These are phyloP conservation scores for Ceratocystis huliohia DNA, from an alignment of 2,329 filamentous ascomycete species.

Conservation along the genomic window DNA sequence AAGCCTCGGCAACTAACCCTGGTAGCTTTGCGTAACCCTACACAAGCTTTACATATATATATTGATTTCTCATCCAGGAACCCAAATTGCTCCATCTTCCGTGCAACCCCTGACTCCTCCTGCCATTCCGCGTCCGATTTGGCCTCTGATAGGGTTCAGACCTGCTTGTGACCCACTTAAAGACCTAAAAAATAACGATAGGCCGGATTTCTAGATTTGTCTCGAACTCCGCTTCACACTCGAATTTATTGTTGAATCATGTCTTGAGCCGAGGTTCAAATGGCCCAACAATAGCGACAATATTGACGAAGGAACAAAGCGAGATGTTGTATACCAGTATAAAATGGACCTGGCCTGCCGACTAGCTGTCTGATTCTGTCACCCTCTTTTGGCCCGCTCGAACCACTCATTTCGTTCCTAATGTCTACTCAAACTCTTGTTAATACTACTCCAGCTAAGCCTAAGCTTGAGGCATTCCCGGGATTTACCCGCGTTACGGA, in stretches of 20 bases:
- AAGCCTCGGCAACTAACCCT: not conserved
- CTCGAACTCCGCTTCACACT: not conserved
- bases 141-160: not conserved
- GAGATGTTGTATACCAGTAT: not conserved
- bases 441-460: not conserved
- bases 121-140: not conserved
- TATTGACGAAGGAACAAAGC: not conserved
- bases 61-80: not conserved
- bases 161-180: not conserved
- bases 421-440: constrained; percentile 4
- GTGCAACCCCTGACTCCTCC: not conserved
- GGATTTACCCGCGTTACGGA: constrained; percentile 37
- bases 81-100: not conserved
- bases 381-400: too few species aligned
- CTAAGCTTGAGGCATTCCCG: constrained; percentile 27
- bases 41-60: too few species aligned
- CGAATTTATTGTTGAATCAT: too few species aligned
- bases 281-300: not conserved
- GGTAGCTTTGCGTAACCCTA: not conserved
- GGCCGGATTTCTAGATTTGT: not conserved
- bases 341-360: not conserved
- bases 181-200: not conserved
- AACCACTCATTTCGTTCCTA: too few species aligned
- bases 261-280: not conserved
- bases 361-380: too few species aligned